Base-by-base conservation (phyloP, 805 yeast genomes). In the Pichia deserticola region DNA sequence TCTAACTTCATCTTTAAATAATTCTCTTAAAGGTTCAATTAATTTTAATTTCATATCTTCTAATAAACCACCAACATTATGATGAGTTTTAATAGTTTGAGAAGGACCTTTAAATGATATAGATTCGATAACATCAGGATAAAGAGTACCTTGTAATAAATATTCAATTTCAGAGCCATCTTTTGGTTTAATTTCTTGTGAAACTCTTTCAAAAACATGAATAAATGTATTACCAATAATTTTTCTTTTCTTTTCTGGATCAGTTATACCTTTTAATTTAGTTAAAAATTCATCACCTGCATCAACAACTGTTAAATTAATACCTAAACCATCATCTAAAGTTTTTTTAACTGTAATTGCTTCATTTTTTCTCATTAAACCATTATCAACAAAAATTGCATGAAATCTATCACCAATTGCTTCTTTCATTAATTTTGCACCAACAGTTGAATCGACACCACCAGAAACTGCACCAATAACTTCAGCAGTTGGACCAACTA, bases 401-500 rank as follows among this genome's bases (percentile, higher is more conserved):
- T 93, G 99, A 86, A 93, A 93, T 69, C 99, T 82, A 64, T 88
- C 93, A 66, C 99, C 99, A 69, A 93, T 93, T 57, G 99, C 99
- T 74, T 87, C 97, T 57, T 89, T 84, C 96, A 93, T 86, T 66
- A 93, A 79, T 77, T 92, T 93, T 57, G 99, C 97, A 58, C 97
- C 99, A 53, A 93, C 99, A 44, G 99, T 93, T 47, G 99, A 93
- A 73, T 93, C 99, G 55, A 93, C 99, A 76, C 99, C 99, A 64
- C 99, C 99, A 47, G 97, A 89, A 57, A 93, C 99, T 49, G 99
- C 99, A 73, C 99, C 99, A 65, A 93, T 93, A 57, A 93, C 99
- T 73, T 93, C 98, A 51, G 97, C 98, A 51, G 89, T 84, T 58
- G 97, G 97, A 47, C 99, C 99, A 59, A 93, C 97, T 57, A 92